phyloP scores from a whole-genome alignment of 2,329 filamentous ascomycete genomes.

The Mycogone perniciosa region DNA sequence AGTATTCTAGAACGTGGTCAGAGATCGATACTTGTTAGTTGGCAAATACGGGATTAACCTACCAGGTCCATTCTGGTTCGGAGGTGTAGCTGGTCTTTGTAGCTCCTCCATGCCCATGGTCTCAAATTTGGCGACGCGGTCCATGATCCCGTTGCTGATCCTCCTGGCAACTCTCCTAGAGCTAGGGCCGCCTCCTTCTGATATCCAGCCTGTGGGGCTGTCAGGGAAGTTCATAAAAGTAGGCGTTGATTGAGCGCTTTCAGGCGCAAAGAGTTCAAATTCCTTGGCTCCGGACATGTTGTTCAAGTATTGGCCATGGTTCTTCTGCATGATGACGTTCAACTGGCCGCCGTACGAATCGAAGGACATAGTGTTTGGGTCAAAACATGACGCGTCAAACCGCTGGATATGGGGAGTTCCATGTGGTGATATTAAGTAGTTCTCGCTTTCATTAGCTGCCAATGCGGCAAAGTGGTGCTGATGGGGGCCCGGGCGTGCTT shows the following conservation, averaged over 20 bases:
- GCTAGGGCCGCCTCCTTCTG: constrained; percentile 41
- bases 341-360: constrained; percentile 40
- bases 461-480: constrained; percentile 22
- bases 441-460: constrained; percentile 39
- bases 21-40: background rate
- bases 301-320: constrained; percentile 36
- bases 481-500: constrained; percentile 63
- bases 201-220: constrained; percentile 45
- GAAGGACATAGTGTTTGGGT: constrained; percentile 39
- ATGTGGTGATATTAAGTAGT: constrained; percentile 52
- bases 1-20: constrained; percentile 41
- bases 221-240: constrained; percentile 46
- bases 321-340: constrained; percentile 41
- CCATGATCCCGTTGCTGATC: constrained; percentile 56
- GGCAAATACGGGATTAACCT: constrained; percentile 25
- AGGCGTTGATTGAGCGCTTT: constrained; percentile 43
- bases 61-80: constrained; percentile 54
- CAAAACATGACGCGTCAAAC: constrained; percentile 44
- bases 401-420: constrained; percentile 48
- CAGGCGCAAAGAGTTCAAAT: constrained; percentile 44
- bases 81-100: constrained; percentile 56
- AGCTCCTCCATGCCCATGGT: constrained; percentile 38
- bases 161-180: constrained; percentile 38
- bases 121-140: constrained; percentile 55
- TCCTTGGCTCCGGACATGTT: constrained; percentile 39